Conservation (phyloP, 352 stramenopile genomes). For the Blastocystis sp. region DNA sequence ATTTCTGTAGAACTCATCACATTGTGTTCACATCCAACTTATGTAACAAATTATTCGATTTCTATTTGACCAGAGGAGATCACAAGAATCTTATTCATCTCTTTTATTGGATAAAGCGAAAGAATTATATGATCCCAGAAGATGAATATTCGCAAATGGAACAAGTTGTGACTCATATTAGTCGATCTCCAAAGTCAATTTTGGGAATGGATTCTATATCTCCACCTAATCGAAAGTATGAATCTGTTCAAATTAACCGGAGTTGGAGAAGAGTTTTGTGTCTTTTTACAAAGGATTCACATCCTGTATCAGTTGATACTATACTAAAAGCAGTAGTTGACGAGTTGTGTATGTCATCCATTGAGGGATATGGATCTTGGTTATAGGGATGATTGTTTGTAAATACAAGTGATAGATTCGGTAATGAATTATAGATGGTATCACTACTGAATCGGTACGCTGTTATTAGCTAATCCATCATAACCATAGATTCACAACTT, state of each 20-base stretch:
- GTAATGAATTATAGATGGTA: not conserved
- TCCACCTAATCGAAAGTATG: not conserved
- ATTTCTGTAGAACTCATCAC: not conserved
- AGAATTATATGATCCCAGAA: not conserved
- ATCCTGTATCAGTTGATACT: slow-evolving; percentile 2
- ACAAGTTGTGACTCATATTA: not conserved
- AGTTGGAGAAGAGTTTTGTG: not conserved
- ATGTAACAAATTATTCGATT: not conserved
- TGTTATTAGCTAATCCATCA: not conserved
- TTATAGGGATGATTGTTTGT: not conserved
- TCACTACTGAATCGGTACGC: not conserved
- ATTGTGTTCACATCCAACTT: not conserved
- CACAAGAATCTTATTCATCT: not conserved
- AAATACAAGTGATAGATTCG: not conserved
- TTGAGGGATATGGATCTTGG: slow-evolving; percentile 19
- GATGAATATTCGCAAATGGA: not conserved
- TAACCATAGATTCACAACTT: not conserved
- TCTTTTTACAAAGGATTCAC: slow-evolving; percentile 11
- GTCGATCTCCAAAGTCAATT: not conserved
- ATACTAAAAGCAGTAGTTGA: slow-evolving; percentile 11
- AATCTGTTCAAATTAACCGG: not conserved
- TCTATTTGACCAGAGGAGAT: not conserved
- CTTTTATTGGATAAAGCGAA: not conserved
- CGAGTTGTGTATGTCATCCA: slow-evolving; percentile 10
- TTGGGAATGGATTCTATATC: not conserved